phyloP scores from a whole-genome alignment of 2,329 filamentous ascomycete genomes.

The Aspergillus pseudoviridinutans region DNA sequence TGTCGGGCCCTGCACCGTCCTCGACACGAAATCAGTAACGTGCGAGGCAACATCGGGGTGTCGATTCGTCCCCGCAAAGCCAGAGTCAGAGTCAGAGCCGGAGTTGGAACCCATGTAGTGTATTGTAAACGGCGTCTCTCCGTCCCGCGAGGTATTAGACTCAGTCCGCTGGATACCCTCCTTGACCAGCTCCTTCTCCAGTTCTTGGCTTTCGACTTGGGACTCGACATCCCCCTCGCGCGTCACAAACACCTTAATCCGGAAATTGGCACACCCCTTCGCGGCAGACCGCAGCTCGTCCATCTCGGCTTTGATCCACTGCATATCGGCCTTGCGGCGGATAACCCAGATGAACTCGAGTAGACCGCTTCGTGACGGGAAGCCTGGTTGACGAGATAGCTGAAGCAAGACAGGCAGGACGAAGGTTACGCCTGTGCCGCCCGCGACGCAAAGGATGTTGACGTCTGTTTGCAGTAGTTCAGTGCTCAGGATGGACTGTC shows the following conservation, averaged over 20 bases:
- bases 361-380: conserved; percentile 31
- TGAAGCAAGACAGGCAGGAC: conserved; percentile 50
- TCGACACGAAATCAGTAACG: conserved; percentile 44
- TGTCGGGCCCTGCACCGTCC: conserved; percentile 47
- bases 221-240: conserved; percentile 37
- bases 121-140: conserved; percentile 8
- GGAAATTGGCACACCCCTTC: conserved; percentile 37
- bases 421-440: conserved; percentile 58
- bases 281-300: conserved; percentile 44
- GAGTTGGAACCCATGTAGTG: conserved; percentile 8
- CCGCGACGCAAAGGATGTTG: conserved; percentile 51
- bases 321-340: conserved; percentile 50
- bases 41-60: conserved; percentile 43
- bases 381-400: conserved; percentile 19
- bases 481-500: conserved; percentile 46
- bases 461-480: conserved; percentile 34
- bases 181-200: background rate
- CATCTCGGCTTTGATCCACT: conserved; percentile 59
- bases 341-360: conserved; percentile 65
- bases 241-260: conserved; percentile 58
- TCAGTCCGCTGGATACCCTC: background rate
- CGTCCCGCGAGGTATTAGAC: background rate
- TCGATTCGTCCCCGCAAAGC: background rate
- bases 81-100: background rate
- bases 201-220: background rate